Percentiles rank a stretch among this genome's conserved stretches.
These are phyloP conservation scores for Zopfia rhizophila DNA, from an alignment of 2,329 filamentous ascomycete genomes.

Conservation along the genomic window DNA sequence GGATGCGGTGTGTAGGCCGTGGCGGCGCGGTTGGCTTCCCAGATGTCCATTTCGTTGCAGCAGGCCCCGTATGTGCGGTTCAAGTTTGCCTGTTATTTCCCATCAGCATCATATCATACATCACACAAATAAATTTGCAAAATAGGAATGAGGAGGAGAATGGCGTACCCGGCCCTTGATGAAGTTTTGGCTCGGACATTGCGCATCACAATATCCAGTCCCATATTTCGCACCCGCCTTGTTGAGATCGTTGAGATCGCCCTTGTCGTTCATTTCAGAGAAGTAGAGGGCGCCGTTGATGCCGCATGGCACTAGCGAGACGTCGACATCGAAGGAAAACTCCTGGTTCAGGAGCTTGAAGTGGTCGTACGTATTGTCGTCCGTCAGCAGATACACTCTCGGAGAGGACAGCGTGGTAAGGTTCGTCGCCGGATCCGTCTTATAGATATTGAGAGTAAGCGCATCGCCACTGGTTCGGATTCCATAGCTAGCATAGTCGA, in stretches of 20 bases:
- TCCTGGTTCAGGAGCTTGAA: constrained; percentile 40
- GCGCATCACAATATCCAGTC: constrained; percentile 49
- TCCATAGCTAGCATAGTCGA: constrained; percentile 49
- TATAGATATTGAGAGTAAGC: constrained; percentile 65
- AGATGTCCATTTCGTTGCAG: constrained; percentile 73
- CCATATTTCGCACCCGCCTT: constrained; percentile 62
- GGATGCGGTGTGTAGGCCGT: constrained; percentile 71
- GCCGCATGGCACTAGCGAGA: constrained; percentile 71
- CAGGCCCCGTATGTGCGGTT: constrained; percentile 64
- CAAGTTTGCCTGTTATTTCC: constrained; percentile 21
- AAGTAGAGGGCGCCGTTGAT: constrained; percentile 66
- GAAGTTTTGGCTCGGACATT: constrained; percentile 55
- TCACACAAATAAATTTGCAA: no score
- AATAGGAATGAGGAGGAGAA: no score
- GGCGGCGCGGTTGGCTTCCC: constrained; percentile 72
- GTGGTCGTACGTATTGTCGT: constrained; percentile 32
- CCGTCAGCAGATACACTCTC: constrained; percentile 39
- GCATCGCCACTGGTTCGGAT: constrained; percentile 60
- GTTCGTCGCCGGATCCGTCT: constrained; percentile 47
- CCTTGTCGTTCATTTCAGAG: constrained; percentile 67
- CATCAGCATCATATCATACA: no score
- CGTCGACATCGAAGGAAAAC: constrained; percentile 40
- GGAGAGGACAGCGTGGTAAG: constrained; percentile 26
- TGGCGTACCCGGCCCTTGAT: constrained; percentile 55
- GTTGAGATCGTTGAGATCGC: constrained; percentile 61